Percentiles rank a stretch among this genome's conserved stretches.
Evolutionary conservation across 129 eudicot genomes (phyloP).

Genomic region (Sambucus nigra): DNA sequence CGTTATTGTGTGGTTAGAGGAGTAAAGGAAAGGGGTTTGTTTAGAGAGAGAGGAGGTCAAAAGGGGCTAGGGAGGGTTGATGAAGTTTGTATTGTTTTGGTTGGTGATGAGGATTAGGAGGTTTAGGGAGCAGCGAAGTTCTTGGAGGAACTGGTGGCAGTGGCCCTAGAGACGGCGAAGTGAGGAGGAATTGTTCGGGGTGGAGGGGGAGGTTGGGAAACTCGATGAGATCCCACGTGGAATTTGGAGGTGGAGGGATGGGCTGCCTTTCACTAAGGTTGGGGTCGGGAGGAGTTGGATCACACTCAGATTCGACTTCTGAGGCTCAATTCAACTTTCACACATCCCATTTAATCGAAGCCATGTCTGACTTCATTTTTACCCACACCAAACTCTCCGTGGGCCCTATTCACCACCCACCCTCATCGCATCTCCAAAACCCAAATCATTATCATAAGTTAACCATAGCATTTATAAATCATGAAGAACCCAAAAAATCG

Average conservation of each 20-base stretch:
- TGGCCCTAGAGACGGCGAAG: constrained; percentile 95
- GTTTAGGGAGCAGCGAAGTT: constrained; percentile 39
- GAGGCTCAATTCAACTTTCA: constrained; percentile 39
- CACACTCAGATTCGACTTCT: constrained; percentile 35
- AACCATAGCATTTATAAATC: no score
- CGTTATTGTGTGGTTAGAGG: constrained; percentile 47
- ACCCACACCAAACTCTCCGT: no score
- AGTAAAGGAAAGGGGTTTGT: constrained; percentile 58
- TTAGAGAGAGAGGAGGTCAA: constrained; percentile 57
- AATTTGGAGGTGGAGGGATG: constrained; percentile 76
- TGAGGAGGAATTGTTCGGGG: constrained; percentile 33
- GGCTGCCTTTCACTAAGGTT: constrained; percentile 47
- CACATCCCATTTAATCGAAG: no score
- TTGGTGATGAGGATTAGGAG: constrained; percentile 45
- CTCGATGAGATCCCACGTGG: constrained; percentile 72
- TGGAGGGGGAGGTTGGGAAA: constrained; percentile 68
- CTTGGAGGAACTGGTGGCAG: constrained; percentile 93
- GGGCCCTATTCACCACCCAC: no score
- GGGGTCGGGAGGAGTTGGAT: constrained; percentile 68
- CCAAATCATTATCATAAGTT: no score
- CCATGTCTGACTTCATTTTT: no score
- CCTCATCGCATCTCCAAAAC: no score
- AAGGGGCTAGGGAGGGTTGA: constrained; percentile 46
- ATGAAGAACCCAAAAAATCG: no score
- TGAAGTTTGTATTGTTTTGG: constrained; percentile 13